Conservation (phyloP, 2,329 filamentous ascomycete genomes). For the Didymellaceae sp. region DNA sequence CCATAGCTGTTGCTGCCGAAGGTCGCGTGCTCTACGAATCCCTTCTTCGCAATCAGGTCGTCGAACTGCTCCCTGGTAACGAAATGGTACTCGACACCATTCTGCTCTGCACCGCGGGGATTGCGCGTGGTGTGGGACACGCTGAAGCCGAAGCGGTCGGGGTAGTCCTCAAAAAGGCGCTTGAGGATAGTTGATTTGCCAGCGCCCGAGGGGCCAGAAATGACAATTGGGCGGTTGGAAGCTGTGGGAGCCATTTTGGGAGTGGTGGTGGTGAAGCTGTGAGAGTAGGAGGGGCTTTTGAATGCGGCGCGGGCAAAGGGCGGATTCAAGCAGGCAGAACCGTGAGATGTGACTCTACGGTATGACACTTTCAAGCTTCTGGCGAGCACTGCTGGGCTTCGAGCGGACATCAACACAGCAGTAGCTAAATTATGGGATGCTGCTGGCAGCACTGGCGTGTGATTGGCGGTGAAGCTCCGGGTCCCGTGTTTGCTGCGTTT, state of each 20-base stretch:
- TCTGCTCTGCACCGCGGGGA: slow-evolving; percentile 75
- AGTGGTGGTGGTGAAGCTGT: slow-evolving; percentile 12
- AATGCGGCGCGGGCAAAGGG: background rate
- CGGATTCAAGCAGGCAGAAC: slow-evolving; percentile 3
- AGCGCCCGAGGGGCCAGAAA: slow-evolving; percentile 79
- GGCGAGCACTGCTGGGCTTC: slow-evolving; percentile 16
- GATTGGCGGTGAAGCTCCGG: slow-evolving; percentile 41
- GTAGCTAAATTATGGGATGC: slow-evolving; percentile 18
- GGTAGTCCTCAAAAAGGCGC: slow-evolving; percentile 70
- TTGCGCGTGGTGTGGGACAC: slow-evolving; percentile 77
- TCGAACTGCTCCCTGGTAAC: slow-evolving; percentile 59
- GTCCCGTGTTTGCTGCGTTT: slow-evolving; percentile 31
- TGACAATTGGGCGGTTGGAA: slow-evolving; percentile 61
- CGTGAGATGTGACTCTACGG: slow-evolving; percentile 1
- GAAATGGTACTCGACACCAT: slow-evolving; percentile 82
- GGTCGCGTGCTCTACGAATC: slow-evolving; percentile 86
- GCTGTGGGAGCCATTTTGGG: slow-evolving; percentile 23
- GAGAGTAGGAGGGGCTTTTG: background rate
- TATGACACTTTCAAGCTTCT: slow-evolving; percentile 16
- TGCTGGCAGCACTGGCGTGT: slow-evolving; percentile 25
- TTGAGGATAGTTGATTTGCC: slow-evolving; percentile 83
- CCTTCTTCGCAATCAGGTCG: slow-evolving; percentile 62
- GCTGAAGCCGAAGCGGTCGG: slow-evolving; percentile 69
- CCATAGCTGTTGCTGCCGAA: slow-evolving; percentile 90
- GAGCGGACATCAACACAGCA: slow-evolving; percentile 38